Evolutionary conservation across 208 protist species (phyloP), one percentile per base, ranked within the genome.

Genomic region (Balamuthia mandrillaris): DNA sequence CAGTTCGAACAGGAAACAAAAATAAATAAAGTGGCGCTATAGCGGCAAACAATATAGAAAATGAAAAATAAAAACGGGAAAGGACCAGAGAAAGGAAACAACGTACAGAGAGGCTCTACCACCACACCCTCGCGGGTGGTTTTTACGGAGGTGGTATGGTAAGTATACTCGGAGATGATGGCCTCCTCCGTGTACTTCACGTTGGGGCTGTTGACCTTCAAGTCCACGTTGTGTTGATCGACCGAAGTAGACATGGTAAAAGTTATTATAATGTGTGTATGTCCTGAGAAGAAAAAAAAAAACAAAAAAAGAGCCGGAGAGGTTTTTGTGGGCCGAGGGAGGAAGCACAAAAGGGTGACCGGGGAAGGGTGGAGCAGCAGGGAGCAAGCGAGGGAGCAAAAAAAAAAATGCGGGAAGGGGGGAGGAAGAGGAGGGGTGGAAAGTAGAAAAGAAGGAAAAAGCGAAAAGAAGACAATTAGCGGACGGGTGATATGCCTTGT

Each of bases 181-280:
- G 37, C 31, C 37, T 68, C 58, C 1, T 83, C 77, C 51, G 9
- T 68, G 77, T 83, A 83, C 33, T 49, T 61, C n/a, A 83, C 77
- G 31, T 60, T 66, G 47, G 31, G 31, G 54, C 41, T 70, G 52
- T 24, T 18, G 27, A 83, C 77, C 54, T 68, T 47, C 51, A 83
- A 83, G 24, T n/a, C 31, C 61, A 27, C 49, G 49, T 27, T n/a
- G n/a, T 27, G 49, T 56, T 56, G 21, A n/a, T 27, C 49, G 49
- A 56, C 21, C 49, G n/a, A 27, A n/a, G 49, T 56, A 56, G n/a
- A n/a, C 18, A 56, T 27, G n/a, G n/a, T 18, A 56, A 56, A 56
- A 56, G 49, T 18, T 18, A 56, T 27, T 56, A 27, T 18, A 56
- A 56, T 56, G 49, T 18, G n/a, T 27, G 49, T 27, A 56, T 56